Base-by-base conservation (phyloP, 208 protist species). In the Trypanosoma boissoni region DNA sequence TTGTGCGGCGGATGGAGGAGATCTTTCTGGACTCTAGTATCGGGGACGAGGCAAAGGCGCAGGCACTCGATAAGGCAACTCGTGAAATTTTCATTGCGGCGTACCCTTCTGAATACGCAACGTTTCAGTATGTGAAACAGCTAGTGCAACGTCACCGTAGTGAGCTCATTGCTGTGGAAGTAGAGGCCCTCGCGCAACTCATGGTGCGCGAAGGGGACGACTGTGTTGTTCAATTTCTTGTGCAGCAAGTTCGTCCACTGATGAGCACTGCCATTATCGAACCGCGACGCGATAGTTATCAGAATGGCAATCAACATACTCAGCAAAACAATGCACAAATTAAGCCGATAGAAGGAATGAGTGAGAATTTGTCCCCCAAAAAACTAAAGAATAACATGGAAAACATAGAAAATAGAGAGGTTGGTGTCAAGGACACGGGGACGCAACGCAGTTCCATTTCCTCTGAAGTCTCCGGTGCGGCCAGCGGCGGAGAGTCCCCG, bases 1-100 rank as follows among this genome's bases (percentile, higher is more conserved):
- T 73, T 64, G 78, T 71, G 31, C 78, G 74, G 16, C 66, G 70
- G 41, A 63, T 76, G 49, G 74, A 80, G 48, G 52, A 58, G 18
- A 41, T 85, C 27, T 45, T 77, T 12, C 14, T 27, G 21, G 64
- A 62, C 36, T 28, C 16, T 41, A 26, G 41, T 1, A 39, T 62
- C 28, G 36, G 36, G 24, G 46, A 46, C 20, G 27, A 23, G 0
- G 34, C 41, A 24, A 69, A 57, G 28, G 44, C 45, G 2, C 32
- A 39, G 41, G 61, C 41, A 14, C 9, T 68, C 24, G 21, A 58
- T 7, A 68, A 68, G 24, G 29, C 37, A 32, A 53, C 10, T 44
- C 53, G 32, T 21, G 41, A 68, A 18, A 20, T 52, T 2, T 68
- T 60, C 54, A 55, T 43, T n/a, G 26, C 24, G 16, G 29, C 42